Percentiles rank a stretch among this genome's conserved stretches.
Evolutionary conservation across 106 monocot species (phyloP).

Genomic region (Acanthochlamys bracteata): DNA sequence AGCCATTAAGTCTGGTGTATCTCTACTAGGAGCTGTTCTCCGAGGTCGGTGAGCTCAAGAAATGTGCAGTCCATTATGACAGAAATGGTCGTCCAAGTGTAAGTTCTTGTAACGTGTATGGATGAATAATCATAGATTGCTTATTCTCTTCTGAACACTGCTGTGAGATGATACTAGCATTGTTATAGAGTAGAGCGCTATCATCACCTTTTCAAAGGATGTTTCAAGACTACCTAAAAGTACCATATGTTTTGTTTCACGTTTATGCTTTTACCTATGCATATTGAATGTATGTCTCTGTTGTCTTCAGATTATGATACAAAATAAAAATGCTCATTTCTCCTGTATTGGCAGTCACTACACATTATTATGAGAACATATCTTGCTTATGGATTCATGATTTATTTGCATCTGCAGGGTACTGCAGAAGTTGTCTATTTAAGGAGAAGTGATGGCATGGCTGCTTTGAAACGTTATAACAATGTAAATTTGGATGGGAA

Average conservation of each 20-base stretch:
- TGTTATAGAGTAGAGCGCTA: too few species aligned
- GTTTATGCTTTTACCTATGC: too few species aligned
- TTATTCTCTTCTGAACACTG: neutral
- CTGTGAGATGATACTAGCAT: neutral
- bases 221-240: too few species aligned
- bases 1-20: neutral
- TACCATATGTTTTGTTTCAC: too few species aligned
- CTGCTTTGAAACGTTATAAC: conserved; percentile 84
- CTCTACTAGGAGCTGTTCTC: conserved; percentile 82
- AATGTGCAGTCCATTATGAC: conserved; percentile 76
- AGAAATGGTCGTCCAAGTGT: conserved; percentile 78
- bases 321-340: too few species aligned
- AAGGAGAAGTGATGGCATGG: conserved; percentile 81
- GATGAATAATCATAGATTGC: neutral
- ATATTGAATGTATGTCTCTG: too few species aligned
- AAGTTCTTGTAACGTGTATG: conserved; percentile 19
- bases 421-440: conserved; percentile 80
- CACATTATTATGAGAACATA: neutral
- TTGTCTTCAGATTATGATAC: too few species aligned
- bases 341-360: neutral
- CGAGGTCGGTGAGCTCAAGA: conserved; percentile 75
- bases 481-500: conserved; percentile 98
- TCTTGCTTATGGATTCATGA: neutral
- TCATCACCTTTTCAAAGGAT: too few species aligned
- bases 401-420: conserved; percentile 46